Evolutionary conservation across 305 asterid genomes (phyloP).

Genomic region (Lippia alba): DNA sequence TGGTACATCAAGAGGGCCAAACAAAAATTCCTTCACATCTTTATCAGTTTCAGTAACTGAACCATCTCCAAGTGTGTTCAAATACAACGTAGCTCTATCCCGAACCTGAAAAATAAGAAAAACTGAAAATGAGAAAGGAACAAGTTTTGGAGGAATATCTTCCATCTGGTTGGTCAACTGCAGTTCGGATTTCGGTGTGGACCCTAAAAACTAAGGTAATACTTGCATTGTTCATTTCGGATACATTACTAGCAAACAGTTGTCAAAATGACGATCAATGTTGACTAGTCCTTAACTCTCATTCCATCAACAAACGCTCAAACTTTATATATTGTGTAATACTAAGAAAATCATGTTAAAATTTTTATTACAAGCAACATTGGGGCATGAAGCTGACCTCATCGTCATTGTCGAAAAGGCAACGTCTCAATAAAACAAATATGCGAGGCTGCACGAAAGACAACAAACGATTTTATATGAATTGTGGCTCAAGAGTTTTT

Average conservation of each 20-base stretch:
- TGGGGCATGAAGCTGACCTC: constrained; percentile 48
- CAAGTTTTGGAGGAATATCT: constrained; percentile 6
- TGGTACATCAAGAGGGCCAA: constrained; percentile 86
- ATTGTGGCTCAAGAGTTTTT: constrained; percentile 34
- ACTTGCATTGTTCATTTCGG: background rate
- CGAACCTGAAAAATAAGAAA: constrained; percentile 64
- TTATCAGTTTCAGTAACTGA: constrained; percentile 82
- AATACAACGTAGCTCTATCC: constrained; percentile 91
- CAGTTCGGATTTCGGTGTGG: constrained; percentile 10
- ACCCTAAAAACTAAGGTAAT: background rate
- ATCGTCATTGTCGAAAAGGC: constrained; percentile 92
- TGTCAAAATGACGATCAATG: background rate
- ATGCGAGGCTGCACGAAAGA: constrained; percentile 77
- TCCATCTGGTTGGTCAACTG: constrained; percentile 2
- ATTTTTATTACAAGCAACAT: constrained; percentile 12
- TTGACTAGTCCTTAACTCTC: constrained; percentile 1
- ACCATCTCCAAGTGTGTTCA: constrained; percentile 94
- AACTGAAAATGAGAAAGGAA: background rate
- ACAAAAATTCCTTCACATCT: constrained; percentile 80
- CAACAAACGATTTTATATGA: constrained; percentile 23
- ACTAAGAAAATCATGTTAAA: constrained; percentile 19
- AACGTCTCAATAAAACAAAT: constrained; percentile 83
- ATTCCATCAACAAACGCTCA: background rate
- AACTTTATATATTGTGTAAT: background rate
- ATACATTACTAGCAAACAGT: constrained; percentile 4